These are phyloP conservation scores for Pisolithus thermaeus DNA, from an alignment of 1,284 basidiomycete genomes.

Conservation along the genomic window DNA sequence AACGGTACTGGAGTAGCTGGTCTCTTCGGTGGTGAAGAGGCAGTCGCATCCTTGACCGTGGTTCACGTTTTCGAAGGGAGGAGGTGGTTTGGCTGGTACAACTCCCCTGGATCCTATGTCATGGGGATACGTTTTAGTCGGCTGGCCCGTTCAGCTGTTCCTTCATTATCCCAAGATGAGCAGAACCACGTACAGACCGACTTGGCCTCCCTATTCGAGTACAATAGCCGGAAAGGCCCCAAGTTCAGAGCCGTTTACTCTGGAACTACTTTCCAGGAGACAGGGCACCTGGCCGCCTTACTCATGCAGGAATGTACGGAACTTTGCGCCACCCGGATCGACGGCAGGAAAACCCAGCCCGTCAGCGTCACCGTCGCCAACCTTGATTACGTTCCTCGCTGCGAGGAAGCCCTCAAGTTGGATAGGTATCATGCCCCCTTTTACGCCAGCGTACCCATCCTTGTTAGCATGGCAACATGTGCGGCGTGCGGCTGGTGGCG, in stretches of 20 bases:
- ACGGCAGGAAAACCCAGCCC: constrained; percentile 1
- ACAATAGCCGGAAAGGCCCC: constrained; percentile 15
- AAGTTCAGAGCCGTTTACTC: constrained; percentile 17
- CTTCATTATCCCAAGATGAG: constrained; percentile 8
- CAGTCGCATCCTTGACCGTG: constrained; percentile 9
- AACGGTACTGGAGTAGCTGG: background rate
- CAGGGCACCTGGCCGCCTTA: constrained; percentile 14
- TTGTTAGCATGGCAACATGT: constrained; percentile 14
- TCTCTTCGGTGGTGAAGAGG: background rate
- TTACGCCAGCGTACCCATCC: constrained; percentile 16
- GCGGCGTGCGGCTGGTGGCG: constrained; percentile 9
- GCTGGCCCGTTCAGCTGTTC: constrained; percentile 8
- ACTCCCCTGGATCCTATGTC: constrained; percentile 17
- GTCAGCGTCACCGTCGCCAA: constrained; percentile 17
- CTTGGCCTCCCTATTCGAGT: constrained; percentile 12
- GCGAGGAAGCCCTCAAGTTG: too few relatives aligned
- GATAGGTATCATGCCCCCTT: too few relatives aligned
- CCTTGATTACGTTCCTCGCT: background rate
- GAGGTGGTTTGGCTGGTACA: constrained; percentile 21
- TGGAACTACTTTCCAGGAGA: constrained; percentile 18
- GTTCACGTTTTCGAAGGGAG: constrained; percentile 14
- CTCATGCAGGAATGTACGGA: constrained; percentile 12
- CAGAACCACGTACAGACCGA: background rate
- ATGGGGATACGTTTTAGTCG: constrained; percentile 14
- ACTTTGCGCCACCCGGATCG: background rate